These are phyloP conservation scores for Cystobasidium ongulense DNA, from an alignment of 768 basidiomycete genomes.

Conservation along the genomic window DNA sequence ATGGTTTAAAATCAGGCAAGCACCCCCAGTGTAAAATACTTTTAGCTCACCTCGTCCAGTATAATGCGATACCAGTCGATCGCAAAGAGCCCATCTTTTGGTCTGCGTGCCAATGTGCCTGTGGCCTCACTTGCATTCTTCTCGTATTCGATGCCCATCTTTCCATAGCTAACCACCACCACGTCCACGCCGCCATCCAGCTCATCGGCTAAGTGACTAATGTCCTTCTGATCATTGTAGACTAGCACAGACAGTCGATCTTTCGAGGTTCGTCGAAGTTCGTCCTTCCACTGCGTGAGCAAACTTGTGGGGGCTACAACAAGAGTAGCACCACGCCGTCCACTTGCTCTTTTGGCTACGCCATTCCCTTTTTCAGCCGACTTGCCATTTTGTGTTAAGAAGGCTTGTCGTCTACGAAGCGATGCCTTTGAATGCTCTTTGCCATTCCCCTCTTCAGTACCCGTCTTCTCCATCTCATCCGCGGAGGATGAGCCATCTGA, in stretches of 20 bases:
- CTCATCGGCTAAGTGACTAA: constrained; percentile 60
- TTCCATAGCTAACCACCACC: constrained; percentile 60
- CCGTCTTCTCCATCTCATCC: background rate
- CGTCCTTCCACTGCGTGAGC: constrained; percentile 85
- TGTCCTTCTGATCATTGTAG: constrained; percentile 75
- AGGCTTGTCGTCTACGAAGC: background rate
- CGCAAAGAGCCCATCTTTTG: constrained; percentile 32
- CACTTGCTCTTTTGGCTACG: background rate
- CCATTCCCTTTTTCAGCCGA: background rate
- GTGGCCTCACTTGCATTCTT: constrained; percentile 21
- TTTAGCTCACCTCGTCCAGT: constrained; percentile 58
- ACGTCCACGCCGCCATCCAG: constrained; percentile 56
- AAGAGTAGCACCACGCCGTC: constrained; percentile 55
- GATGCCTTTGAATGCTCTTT: background rate
- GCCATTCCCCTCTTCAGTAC: constrained; percentile 5
- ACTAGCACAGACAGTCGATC: constrained; percentile 60
- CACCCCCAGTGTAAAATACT: background rate
- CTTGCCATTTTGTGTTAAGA: background rate
- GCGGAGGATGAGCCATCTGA: background rate
- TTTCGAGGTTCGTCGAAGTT: constrained; percentile 70
- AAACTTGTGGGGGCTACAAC: constrained; percentile 89
- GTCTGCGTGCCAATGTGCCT: background rate
- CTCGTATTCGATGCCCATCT: constrained; percentile 72
- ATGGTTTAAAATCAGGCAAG: background rate
- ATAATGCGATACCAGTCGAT: constrained; percentile 46